Percentiles rank a stretch among this genome's conserved stretches.
These are phyloP conservation scores for Wolfiporia cocos DNA, from an alignment of 1,284 basidiomycete species.

Conservation along the genomic window DNA sequence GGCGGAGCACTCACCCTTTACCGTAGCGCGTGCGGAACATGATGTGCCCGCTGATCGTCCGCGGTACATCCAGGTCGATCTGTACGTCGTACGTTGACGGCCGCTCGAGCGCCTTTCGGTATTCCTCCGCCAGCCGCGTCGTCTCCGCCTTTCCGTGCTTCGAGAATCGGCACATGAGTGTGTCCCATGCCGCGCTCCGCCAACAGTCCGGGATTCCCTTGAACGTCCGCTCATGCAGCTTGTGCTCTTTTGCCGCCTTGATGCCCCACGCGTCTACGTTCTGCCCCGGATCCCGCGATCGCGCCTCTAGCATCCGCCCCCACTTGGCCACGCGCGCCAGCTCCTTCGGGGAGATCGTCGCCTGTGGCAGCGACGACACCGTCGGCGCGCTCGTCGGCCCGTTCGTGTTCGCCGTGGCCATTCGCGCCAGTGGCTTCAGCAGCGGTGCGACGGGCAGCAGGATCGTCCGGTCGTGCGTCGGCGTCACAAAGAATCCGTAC, in stretches of 20 bases:
- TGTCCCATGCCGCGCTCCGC: constrained; percentile 90
- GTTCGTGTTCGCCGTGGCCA: constrained; percentile 36
- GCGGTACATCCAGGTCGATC: constrained; percentile 96
- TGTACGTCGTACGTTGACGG: constrained; percentile 92
- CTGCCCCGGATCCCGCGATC: constrained; percentile 64
- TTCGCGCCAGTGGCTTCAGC: constrained; percentile 47
- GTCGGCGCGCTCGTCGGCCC: constrained; percentile 25
- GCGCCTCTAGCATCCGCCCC: constrained; percentile 78
- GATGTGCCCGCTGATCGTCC: constrained; percentile 94
- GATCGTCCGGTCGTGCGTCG: constrained; percentile 75
- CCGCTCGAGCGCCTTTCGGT: constrained; percentile 62
- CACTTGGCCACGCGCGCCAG: constrained; percentile 75
- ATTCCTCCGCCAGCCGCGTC: constrained; percentile 43
- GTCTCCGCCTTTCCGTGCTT: constrained; percentile 38
- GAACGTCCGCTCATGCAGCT: constrained; percentile 74
- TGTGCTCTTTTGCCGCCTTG: constrained; percentile 51
- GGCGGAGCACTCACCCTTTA: constrained; percentile 57
- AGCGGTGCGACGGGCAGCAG: constrained; percentile 61
- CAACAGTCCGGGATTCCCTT: constrained; percentile 98
- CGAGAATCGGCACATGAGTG: constrained; percentile 55
- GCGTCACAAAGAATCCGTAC: constrained; percentile 79
- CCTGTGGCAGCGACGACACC: constrained; percentile 35
- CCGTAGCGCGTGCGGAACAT: constrained; percentile 96
- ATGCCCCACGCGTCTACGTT: constrained; percentile 77
- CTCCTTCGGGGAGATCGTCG: constrained; percentile 55